Evolutionary conservation across 2,329 filamentous ascomycete genomes (phyloP).

Genomic region (Apiospora hydei): DNA sequence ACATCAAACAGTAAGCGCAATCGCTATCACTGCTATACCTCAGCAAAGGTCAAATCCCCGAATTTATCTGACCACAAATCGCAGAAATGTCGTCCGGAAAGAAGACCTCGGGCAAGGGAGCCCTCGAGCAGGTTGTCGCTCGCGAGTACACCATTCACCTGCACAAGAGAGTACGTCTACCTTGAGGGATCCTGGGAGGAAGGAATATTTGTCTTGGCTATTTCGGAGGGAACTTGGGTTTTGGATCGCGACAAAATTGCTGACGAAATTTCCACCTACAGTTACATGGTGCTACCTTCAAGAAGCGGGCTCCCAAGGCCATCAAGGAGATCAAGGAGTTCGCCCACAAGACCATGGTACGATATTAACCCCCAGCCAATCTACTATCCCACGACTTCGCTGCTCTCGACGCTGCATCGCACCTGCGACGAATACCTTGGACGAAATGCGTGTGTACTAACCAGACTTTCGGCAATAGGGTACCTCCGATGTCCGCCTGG

Average conservation of each 20-base stretch:
- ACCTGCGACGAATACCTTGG: neutral
- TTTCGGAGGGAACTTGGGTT: constrained; percentile 28
- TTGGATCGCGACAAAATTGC: constrained; percentile 22
- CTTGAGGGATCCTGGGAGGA: constrained; percentile 4
- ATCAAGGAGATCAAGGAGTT: constrained; percentile 99
- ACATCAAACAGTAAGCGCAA: constrained; percentile 21
- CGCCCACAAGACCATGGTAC: constrained; percentile 94
- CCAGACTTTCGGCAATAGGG: constrained; percentile 64
- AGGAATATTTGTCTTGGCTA: neutral
- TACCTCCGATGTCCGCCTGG: constrained; percentile 94
- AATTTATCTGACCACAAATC: constrained; percentile 15
- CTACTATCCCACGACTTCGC: neutral
- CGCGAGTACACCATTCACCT: constrained; percentile 99
- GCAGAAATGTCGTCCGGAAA: constrained; percentile 70
- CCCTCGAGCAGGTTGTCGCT: constrained; percentile 98
- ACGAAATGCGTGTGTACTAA: constrained; percentile 32
- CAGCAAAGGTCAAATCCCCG: constrained; percentile 9
- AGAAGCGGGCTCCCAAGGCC: constrained; percentile 97
- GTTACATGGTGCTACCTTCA: constrained; percentile 98
- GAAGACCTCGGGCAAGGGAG: constrained; percentile 82
- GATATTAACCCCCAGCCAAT: constrained; percentile 44
- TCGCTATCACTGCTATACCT: constrained; percentile 16
- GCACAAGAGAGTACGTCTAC: constrained; percentile 92
- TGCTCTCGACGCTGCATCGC: neutral
- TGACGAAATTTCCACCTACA: constrained; percentile 47